Evolutionary conservation across 805 yeast genomes (phyloP).

Genomic region (Ogataea trehalophila): DNA sequence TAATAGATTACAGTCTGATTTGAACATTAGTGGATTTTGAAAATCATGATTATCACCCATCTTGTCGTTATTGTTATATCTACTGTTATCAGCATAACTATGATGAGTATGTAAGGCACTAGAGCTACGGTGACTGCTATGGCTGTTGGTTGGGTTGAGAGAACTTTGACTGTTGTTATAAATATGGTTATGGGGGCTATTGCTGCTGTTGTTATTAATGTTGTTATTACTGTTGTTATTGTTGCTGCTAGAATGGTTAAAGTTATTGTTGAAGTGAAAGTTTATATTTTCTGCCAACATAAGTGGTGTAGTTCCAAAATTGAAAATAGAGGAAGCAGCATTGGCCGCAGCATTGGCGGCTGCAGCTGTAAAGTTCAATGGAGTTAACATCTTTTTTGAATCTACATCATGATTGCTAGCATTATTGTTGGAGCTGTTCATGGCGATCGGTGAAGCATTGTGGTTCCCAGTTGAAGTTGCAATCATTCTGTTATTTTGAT

Average conservation of each 20-base stretch:
- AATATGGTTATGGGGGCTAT: background rate
- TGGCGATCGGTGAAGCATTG: too few relatives aligned
- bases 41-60: background rate
- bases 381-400: constrained; percentile 11
- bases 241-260: constrained; percentile 5
- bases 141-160: background rate
- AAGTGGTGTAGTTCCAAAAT: constrained; percentile 21
- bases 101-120: too few relatives aligned
- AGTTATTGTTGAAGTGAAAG: constrained; percentile 4
- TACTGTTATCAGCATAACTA: too few relatives aligned
- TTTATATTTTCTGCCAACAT: constrained; percentile 6
- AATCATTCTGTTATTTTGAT: background rate
- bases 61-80: background rate
- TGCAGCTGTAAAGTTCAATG: constrained; percentile 23
- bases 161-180: background rate
- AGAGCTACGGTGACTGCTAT: background rate
- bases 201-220: background rate
- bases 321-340: constrained; percentile 27
- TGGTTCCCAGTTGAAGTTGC: background rate
- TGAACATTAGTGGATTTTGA: background rate
- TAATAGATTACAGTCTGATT: background rate
- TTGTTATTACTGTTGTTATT: background rate
- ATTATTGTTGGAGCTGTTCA: too few relatives aligned
- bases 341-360: constrained; percentile 26
- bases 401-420: too few relatives aligned